Evolutionary conservation across 805 yeast species (phyloP).

Genomic region (Myxozyma mucilagina): DNA sequence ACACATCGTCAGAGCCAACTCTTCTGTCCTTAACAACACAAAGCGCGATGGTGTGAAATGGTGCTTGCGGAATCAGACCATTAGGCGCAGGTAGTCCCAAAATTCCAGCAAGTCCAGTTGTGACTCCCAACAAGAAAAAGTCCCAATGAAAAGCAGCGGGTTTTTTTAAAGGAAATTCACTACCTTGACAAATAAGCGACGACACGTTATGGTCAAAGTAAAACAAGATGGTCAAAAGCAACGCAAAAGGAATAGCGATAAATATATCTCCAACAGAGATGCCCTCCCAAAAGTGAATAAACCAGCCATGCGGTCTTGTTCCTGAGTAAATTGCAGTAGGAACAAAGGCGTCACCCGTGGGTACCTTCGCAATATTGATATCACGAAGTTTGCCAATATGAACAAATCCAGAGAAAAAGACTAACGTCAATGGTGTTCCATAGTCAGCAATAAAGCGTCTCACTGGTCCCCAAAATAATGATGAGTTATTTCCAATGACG

Average conservation of each 20-base stretch:
- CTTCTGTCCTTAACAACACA: constrained; percentile 51
- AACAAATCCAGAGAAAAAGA: constrained; percentile 90
- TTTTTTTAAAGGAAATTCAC: constrained; percentile 71
- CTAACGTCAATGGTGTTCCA: constrained; percentile 76
- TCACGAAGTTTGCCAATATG: constrained; percentile 74
- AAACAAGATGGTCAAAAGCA: constrained; percentile 77
- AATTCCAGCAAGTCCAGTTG: constrained; percentile 84
- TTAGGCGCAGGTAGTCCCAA: constrained; percentile 95
- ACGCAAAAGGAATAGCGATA: constrained; percentile 89
- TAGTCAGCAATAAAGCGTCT: constrained; percentile 81
- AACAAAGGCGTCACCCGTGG: constrained; percentile 67
- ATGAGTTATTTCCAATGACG: constrained; percentile 61
- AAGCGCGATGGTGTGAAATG: constrained; percentile 80
- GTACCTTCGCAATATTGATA: constrained; percentile 61
- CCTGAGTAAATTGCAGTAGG: constrained; percentile 62
- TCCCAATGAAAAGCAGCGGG: constrained; percentile 95
- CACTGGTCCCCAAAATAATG: constrained; percentile 57
- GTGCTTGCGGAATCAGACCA: constrained; percentile 97
- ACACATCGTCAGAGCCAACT: constrained; percentile 68
- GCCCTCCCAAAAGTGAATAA: constrained; percentile 70
- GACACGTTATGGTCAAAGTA: constrained; percentile 96
- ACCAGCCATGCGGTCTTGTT: constrained; percentile 64
- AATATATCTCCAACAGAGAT: constrained; percentile 72
- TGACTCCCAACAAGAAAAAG: constrained; percentile 75
- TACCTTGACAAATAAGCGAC: constrained; percentile 86